Evolutionary conservation across 2,329 filamentous ascomycete genomes (phyloP).

Genomic region (Neonectria sp.): DNA sequence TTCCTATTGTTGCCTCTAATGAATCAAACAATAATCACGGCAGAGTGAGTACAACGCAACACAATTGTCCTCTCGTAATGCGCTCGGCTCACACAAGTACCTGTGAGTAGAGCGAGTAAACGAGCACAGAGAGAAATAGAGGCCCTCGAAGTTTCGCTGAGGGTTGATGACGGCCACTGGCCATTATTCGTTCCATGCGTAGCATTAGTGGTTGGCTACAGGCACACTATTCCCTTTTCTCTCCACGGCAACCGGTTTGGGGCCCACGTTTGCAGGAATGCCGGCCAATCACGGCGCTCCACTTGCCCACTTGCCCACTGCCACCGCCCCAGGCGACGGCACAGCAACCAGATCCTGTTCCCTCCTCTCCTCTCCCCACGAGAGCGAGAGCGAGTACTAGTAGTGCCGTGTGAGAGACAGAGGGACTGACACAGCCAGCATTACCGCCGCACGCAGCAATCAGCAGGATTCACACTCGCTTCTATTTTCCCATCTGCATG

Average conservation of each 20-base stretch:
- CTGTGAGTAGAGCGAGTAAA: neutral
- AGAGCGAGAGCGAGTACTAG: conserved; percentile 4
- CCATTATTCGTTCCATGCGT: neutral
- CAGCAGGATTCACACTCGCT: conserved; percentile 17
- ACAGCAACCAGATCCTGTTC: conserved; percentile 44
- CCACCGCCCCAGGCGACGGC: conserved; percentile 39
- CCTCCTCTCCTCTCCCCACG: conserved; percentile 36
- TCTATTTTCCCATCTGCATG: conserved; percentile 14
- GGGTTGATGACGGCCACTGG: neutral
- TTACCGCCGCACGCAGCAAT: neutral
- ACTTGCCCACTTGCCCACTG: conserved; percentile 17
- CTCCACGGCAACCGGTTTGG: conserved; percentile 20
- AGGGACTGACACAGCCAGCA: conserved; percentile 6
- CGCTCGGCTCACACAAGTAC: neutral
- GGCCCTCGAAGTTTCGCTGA: neutral
- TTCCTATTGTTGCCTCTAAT: neutral
- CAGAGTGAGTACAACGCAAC: neutral
- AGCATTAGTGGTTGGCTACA: neutral
- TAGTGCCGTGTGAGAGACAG: conserved; percentile 2
- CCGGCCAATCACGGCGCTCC: conserved; percentile 11
- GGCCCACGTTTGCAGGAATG: conserved; percentile 1
- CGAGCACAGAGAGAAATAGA: neutral
- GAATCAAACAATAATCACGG: neutral
- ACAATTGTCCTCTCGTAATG: neutral
- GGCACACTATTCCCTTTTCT: conserved; percentile 20